These are phyloP conservation scores for Pichia sp. DNA, from an alignment of 1,139 yeast genomes.

Conservation along the genomic window DNA sequence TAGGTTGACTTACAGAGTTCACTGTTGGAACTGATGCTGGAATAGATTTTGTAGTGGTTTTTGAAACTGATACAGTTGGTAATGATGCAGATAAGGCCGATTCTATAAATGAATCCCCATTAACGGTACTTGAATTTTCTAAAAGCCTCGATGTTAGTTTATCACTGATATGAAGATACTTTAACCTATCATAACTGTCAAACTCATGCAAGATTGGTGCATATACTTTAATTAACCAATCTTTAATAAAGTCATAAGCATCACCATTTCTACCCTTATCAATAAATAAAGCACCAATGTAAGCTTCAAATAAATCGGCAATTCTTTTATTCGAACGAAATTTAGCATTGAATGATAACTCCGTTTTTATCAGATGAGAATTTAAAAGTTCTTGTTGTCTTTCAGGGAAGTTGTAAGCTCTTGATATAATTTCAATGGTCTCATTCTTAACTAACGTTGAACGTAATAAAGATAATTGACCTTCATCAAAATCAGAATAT, in stretches of 20 bases:
- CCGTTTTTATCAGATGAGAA: constrained; percentile 11
- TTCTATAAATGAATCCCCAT: too few relatives aligned
- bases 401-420: constrained; percentile 53
- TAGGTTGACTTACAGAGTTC: too few relatives aligned
- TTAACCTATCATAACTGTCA: constrained; percentile 7
- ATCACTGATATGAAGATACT: constrained; percentile 13
- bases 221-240: constrained; percentile 52
- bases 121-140: neutral
- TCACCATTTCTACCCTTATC: constrained; percentile 41
- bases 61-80: neutral
- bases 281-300: constrained; percentile 73
- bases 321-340: constrained; percentile 30
- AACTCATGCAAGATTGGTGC: constrained; percentile 14
- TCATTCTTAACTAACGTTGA: constrained; percentile 69
- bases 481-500: constrained; percentile 74
- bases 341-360: constrained; percentile 4
- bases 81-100: neutral
- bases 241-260: constrained; percentile 39
- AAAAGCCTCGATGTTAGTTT: constrained; percentile 2
- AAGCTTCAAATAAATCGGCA: constrained; percentile 87
- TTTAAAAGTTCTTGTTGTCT: constrained; percentile 26
- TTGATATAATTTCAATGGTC: constrained; percentile 65
- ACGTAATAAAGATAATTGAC: constrained; percentile 69
- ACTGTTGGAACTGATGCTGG: neutral
- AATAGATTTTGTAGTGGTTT: neutral